Evolutionary conservation across 495 filamentous ascomycete genomes (phyloP), one percentile per base, ranked within the genome.

Genomic region (Cercophora newfieldiana): DNA sequence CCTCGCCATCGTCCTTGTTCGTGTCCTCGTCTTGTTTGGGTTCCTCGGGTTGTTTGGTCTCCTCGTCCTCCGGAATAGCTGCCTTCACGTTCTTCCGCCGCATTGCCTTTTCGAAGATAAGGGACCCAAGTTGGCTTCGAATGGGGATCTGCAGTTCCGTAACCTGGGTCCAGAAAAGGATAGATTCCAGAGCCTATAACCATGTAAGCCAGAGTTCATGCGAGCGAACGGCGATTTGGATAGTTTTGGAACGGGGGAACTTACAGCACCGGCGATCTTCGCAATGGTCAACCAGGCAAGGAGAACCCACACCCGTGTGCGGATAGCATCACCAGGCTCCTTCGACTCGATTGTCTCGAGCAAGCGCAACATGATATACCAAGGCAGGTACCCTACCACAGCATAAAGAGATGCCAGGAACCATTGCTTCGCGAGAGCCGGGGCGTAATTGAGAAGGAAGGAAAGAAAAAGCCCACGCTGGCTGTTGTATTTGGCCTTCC

Each of bases 51-150:
- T 78, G 22, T 33, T 30, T 10, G 0, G 4, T 33, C 28, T 68
- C 72, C 57, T 72, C 67, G 25, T 22, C 49, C 37, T 44, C 28
- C 31, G 19, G 59, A 30, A 22, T 63, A 3, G 68, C 69, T 3
- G 68, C 73, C 63, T 78, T 92, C 7, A 89, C 85, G 73, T 94
- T 89, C 69, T 93, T 94, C 49, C 88, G 84, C 24, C 87, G 84
- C 85, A 90, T 87, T 0, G 89, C 83, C 69, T 94, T 93, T 49
- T 84, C 81, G 64, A 92, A 92, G 16, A 93, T 82, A 18, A 90
- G 73, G 1, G 89, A 84, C 1, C 89, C 88, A 2, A 92, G 75
- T 50, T 91, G 87, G 22, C 83, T 79, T 44, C 88, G 84, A 25
- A 92, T 80, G 1, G 87, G 88, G 16, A 90, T 77, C 31, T 81